Conservation (phyloP, 1,139 yeast genomes). For the Candida glucosophila region DNA sequence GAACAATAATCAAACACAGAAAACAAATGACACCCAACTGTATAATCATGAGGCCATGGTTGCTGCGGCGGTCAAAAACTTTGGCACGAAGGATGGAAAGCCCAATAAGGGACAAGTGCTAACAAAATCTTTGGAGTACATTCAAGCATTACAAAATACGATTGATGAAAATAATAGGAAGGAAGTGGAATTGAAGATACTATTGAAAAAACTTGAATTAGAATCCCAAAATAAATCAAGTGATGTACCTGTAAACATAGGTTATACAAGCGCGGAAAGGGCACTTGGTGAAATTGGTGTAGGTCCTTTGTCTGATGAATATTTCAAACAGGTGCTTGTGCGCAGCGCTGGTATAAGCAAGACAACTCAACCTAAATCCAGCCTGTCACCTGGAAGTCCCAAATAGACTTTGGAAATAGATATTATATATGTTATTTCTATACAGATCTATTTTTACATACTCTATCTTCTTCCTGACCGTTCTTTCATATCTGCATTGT, state of each 20-base stretch:
- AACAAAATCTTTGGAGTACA: constrained; percentile 77
- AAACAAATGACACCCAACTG: constrained; percentile 18
- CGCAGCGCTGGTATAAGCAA: constrained; percentile 21
- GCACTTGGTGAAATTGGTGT: constrained; percentile 75
- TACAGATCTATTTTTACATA: constrained; percentile 3
- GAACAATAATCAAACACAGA: constrained; percentile 4
- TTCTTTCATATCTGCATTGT: constrained; percentile 53
- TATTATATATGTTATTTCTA: constrained; percentile 5
- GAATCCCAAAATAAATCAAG: constrained; percentile 14
- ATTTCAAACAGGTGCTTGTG: constrained; percentile 29
- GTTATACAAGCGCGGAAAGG: constrained; percentile 72
- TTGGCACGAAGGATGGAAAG: constrained; percentile 77
- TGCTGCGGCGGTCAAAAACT: constrained; percentile 34
- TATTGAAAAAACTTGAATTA: constrained; percentile 47
- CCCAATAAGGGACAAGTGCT: constrained; percentile 92
- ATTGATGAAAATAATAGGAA: constrained; percentile 72
- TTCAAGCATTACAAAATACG: constrained; percentile 60
- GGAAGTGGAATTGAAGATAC: constrained; percentile 66
- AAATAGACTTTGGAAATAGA: constrained; percentile 5
- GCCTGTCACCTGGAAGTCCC: constrained; percentile 5
- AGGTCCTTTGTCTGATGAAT: constrained; percentile 59
- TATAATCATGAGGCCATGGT: constrained; percentile 10
- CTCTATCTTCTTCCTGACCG: constrained; percentile 22
- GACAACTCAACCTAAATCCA: constrained; percentile 10
- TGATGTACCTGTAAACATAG: constrained; percentile 36